Evolutionary conservation across 305 asterid genomes (phyloP).

Genomic region (Caryopteris hybrid): DNA sequence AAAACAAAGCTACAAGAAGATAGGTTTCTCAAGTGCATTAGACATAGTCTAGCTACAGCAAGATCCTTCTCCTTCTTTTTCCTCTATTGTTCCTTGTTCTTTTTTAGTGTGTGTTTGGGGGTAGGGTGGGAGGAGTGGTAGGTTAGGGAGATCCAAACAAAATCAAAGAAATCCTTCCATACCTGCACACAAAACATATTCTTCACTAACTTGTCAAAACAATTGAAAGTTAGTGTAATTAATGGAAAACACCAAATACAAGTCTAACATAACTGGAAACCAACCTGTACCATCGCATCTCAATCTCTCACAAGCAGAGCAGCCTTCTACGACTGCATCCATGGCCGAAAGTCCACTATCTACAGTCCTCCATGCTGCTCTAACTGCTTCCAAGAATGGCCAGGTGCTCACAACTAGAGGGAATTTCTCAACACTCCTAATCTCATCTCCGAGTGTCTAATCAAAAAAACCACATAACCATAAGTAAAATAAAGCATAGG

Average conservation of each 20-base stretch:
- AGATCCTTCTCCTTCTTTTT: background rate
- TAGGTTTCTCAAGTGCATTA: background rate
- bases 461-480: background rate
- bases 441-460: slow-evolving; percentile 51
- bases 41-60: background rate
- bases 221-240: background rate
- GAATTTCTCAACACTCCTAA: slow-evolving; percentile 31
- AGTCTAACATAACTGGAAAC: background rate
- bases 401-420: slow-evolving; percentile 93
- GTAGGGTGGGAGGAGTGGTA: background rate
- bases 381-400: slow-evolving; percentile 92
- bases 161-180: background rate
- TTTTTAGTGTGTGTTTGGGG: too few species aligned
- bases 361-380: slow-evolving; percentile 74
- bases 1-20: slow-evolving; percentile 6
- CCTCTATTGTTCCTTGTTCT: too few species aligned
- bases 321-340: slow-evolving; percentile 86
- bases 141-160: background rate
- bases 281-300: slow-evolving; percentile 95
- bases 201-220: background rate
- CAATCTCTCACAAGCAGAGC: slow-evolving; percentile 80
- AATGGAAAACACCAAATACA: background rate
- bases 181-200: background rate
- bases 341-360: slow-evolving; percentile 62
- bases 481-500: background rate